Conservation (phyloP, 768 basidiomycete genomes). For the Phanerochaete sordida region DNA sequence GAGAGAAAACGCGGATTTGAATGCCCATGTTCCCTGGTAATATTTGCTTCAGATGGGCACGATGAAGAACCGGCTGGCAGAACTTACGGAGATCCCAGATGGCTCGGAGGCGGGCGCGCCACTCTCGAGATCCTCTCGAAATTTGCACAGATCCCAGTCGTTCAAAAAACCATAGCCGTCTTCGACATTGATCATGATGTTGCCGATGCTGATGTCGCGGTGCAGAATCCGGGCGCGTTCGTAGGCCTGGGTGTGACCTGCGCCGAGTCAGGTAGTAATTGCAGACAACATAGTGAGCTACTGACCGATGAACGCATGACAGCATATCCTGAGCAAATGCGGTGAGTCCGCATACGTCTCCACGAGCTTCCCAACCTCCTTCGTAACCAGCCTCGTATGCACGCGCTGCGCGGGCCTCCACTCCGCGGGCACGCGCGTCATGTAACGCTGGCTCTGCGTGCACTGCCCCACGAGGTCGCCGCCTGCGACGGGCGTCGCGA, state of each 20-base stretch:
- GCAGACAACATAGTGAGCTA: not conserved
- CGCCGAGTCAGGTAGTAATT: not conserved
- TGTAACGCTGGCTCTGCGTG: not conserved
- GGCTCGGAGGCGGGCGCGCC: not conserved
- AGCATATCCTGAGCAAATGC: not conserved
- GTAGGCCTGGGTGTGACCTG: not conserved
- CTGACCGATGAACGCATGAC: not conserved
- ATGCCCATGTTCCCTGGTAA: not conserved
- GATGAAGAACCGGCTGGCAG: not conserved
- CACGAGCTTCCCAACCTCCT: not conserved
- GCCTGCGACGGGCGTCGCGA: not conserved
- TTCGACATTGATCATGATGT: slow-evolving; percentile 3
- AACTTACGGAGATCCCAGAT: not conserved
- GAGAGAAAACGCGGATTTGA: not conserved
- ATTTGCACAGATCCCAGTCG: slow-evolving; percentile 8
- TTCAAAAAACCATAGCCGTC: not conserved
- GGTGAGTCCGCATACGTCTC: not conserved
- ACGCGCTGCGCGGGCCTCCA: not conserved
- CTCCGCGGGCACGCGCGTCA: not conserved
- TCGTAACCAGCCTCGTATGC: not conserved
- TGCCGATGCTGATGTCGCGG: not conserved
- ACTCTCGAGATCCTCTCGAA: not conserved
- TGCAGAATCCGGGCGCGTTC: not conserved
- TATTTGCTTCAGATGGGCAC: not conserved
- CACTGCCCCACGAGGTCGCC: not conserved